Evolutionary conservation across 108 stramenopile species (phyloP).

Genomic region (Thalassiosira profunda): DNA sequence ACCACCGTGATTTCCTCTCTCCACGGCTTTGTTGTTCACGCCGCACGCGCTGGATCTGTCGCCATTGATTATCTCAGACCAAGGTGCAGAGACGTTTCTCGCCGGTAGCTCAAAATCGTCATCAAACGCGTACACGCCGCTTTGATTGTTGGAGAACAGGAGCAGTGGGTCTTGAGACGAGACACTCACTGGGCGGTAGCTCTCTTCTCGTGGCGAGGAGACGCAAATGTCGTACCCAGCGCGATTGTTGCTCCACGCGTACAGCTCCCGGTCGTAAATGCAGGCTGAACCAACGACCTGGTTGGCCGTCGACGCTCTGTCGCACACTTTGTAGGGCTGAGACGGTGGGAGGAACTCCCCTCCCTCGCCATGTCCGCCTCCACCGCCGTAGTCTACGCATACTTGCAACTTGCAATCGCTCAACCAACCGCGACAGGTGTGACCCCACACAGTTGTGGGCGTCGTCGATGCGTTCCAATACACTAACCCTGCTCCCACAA

Average conservation of each 20-base stretch:
- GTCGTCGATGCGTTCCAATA: slow-evolving; percentile 28
- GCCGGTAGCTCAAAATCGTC: slow-evolving; percentile 45
- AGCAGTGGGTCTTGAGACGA: slow-evolving; percentile 27
- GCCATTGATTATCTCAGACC: slow-evolving; percentile 43
- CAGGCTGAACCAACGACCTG: slow-evolving; percentile 42
- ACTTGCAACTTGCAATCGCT: slow-evolving; percentile 32
- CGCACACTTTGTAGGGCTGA: slow-evolving; percentile 32
- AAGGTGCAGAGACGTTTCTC: slow-evolving; percentile 27
- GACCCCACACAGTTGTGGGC: slow-evolving; percentile 39
- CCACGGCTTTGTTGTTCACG: slow-evolving; percentile 16
- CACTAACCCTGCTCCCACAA: slow-evolving; percentile 2
- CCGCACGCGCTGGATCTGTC: slow-evolving; percentile 41
- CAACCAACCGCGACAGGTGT: slow-evolving; percentile 43
- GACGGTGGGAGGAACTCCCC: slow-evolving; percentile 17
- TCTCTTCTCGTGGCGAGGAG: slow-evolving; percentile 30
- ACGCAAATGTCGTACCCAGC: slow-evolving; percentile 45
- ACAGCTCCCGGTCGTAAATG: slow-evolving; percentile 40
- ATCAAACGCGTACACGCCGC: slow-evolving; percentile 45
- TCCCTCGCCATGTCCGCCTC: slow-evolving; percentile 7
- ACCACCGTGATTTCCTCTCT: slow-evolving; percentile 25
- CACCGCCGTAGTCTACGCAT: slow-evolving; percentile 31
- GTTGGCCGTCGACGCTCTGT: slow-evolving; percentile 21
- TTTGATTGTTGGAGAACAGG: slow-evolving; percentile 1
- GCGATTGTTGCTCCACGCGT: slow-evolving; percentile 27
- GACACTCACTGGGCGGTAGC: not conserved